Evolutionary conservation across 2,329 filamentous ascomycete species (phyloP), one percentile per base, ranked within the genome.

Genomic region (Pestalotiopsis fici): DNA sequence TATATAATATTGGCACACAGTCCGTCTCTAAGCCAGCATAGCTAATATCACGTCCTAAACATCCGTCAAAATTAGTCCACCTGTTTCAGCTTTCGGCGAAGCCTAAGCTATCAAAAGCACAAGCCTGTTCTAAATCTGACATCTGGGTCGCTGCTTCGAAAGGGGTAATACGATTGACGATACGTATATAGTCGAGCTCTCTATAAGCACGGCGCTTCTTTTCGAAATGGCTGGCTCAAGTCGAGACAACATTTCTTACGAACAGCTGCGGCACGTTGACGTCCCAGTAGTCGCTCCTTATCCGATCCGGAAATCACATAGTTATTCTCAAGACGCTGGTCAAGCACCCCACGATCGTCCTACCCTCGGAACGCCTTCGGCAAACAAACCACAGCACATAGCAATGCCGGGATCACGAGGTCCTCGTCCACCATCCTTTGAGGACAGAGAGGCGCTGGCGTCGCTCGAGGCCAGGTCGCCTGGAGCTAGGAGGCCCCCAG

Each of bases 1-100:
- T 62, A 62, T 62, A 62, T 62, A 62, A 62, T 43, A 31, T 62
- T 28, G 59, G n/a, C 59, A 62, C 59, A 62, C 6, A 37, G 59
- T 23, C 21, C 59, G n/a, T 62, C 31, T 25, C 35, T n/a, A 60
- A 37, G 11, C 23, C 21, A 50, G 37, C 37, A 25, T 50, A 50
- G 25, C 59, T 28, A 62, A 50, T 39, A 31, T 21, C 28, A 31
- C 59, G 21, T 43, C 31, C 59, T 47, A 62, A 62, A 62, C 59
- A 25, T 23, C 35, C 35, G 59, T 47, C 59, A 37, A 62, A 15
- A 50, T 62, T 50, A 37, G 31, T 62, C n/a, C 31, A 62, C 59
- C 37, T 37, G 59, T 62, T 62, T 62, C 59, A 62, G 59, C 59
- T 62, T 62, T 47, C 57, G 27, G 21, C 59, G 59, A 31, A 35